Conservation (phyloP, 176 grass and related monocot species). For the Poa pratensis region DNA sequence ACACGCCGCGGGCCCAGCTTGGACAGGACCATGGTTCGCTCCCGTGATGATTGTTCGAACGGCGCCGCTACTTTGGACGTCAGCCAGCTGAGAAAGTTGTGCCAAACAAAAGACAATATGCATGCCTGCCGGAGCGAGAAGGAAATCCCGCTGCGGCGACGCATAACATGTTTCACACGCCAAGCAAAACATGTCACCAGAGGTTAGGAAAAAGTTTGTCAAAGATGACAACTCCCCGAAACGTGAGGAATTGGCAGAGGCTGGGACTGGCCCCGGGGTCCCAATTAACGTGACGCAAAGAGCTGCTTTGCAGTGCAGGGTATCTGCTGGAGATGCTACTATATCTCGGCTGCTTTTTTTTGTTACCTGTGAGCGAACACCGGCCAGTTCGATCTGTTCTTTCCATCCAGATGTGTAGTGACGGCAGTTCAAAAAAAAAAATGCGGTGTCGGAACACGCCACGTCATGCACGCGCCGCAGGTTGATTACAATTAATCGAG, state of each 20-base stretch:
- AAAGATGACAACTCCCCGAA: neutral
- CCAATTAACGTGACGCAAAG: neutral
- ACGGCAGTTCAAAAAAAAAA: no score
- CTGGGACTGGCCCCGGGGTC: neutral
- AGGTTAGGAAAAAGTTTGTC: neutral
- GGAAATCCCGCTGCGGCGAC: neutral
- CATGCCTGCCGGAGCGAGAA: no score
- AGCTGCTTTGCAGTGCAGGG: conserved; percentile 9
- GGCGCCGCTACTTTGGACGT: no score
- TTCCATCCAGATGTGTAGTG: no score
- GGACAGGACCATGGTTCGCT: neutral
- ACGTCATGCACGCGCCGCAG: neutral
- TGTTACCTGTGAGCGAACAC: conserved; percentile 25
- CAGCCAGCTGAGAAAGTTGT: no score
- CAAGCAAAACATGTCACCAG: neutral
- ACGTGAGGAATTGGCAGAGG: neutral
- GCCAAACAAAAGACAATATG: no score
- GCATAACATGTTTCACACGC: neutral
- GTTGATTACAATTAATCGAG: neutral
- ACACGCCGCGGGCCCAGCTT: neutral
- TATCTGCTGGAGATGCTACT: neutral
- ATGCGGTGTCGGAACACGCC: neutral
- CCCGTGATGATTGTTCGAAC: neutral
- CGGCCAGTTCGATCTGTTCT: neutral
- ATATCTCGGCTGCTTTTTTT: no score